phyloP scores from a whole-genome alignment of 1,284 basidiomycete genomes.

The Sparassis latifolia region DNA sequence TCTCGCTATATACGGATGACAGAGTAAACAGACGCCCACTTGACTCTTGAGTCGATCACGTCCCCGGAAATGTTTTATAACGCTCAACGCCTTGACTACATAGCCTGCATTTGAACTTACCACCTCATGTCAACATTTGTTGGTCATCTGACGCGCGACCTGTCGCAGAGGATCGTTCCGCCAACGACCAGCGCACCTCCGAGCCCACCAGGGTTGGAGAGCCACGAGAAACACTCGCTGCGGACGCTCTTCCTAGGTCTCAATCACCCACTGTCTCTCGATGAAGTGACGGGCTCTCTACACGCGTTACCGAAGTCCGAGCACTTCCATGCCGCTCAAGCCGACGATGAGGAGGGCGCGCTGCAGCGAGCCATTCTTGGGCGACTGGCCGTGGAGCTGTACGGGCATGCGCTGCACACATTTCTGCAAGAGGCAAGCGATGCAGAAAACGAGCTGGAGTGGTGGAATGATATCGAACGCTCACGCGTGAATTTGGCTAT shows the following conservation, averaged over 20 bases:
- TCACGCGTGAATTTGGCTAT: conserved; percentile 43
- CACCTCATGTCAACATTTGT: conserved; percentile 16
- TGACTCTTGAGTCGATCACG: too few relatives aligned
- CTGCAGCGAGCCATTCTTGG: conserved; percentile 29
- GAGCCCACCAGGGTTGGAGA: conserved; percentile 2
- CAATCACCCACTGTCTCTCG: conserved; percentile 15
- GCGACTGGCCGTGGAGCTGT: conserved; percentile 49
- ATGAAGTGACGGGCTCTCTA: conserved; percentile 15
- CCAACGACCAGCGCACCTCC: conserved; percentile 7
- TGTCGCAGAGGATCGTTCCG: conserved; percentile 17
- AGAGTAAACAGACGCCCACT: too few relatives aligned
- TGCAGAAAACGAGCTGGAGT: conserved; percentile 65
- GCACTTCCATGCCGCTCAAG: conserved; percentile 5
- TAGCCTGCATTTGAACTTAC: not conserved
- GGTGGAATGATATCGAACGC: conserved; percentile 65
- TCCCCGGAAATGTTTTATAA: too few relatives aligned
- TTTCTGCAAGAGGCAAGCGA: conserved; percentile 56
- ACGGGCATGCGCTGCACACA: conserved; percentile 50
- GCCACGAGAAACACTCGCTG: conserved; percentile 19
- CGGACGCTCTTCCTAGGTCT: conserved; percentile 23
- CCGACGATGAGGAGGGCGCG: conserved; percentile 22
- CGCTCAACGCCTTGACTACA: too few relatives aligned
- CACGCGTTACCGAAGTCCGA: conserved; percentile 12
- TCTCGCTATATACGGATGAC: too few relatives aligned
- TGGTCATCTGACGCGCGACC: conserved; percentile 23